Conservation (phyloP, 495 filamentous ascomycete genomes). For the Penicillium desertorum region DNA sequence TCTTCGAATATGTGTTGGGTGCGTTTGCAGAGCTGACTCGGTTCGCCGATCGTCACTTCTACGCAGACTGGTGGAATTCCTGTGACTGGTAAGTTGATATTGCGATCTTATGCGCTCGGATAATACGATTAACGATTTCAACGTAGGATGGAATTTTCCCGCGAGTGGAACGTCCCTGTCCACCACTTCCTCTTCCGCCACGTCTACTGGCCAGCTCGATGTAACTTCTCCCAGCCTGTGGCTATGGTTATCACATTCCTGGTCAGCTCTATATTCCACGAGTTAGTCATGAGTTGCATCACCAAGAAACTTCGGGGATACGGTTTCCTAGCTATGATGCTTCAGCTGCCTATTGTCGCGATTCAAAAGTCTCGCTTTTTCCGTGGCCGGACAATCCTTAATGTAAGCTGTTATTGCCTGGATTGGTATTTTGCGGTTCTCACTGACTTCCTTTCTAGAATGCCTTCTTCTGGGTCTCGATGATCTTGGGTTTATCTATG, state of each 20-base stretch:
- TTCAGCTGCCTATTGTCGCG: conserved; percentile 91
- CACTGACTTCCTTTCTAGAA: conserved; percentile 49
- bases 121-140: neutral
- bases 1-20: conserved; percentile 95
- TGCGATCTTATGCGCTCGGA: neutral
- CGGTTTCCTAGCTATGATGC: conserved; percentile 91
- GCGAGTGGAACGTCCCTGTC: conserved; percentile 99
- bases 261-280: conserved; percentile 83
- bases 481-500: conserved; percentile 87
- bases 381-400: conserved; percentile 69
- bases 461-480: conserved; percentile 89
- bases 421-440: neutral
- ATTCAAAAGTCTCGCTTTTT: conserved; percentile 79
- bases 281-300: conserved; percentile 96
- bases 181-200: conserved; percentile 95
- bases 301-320: conserved; percentile 96
- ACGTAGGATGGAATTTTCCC: conserved; percentile 84
- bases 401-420: conserved; percentile 45
- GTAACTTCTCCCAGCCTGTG: conserved; percentile 69
- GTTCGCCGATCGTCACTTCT: conserved; percentile 94
- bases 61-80: conserved; percentile 91
- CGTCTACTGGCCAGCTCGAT: conserved; percentile 80
- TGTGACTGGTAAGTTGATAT: conserved; percentile 49
- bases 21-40: conserved; percentile 92
- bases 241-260: conserved; percentile 92